Conservation (phyloP, 2,329 filamentous ascomycete genomes). For the Sporothrix sp. region DNA sequence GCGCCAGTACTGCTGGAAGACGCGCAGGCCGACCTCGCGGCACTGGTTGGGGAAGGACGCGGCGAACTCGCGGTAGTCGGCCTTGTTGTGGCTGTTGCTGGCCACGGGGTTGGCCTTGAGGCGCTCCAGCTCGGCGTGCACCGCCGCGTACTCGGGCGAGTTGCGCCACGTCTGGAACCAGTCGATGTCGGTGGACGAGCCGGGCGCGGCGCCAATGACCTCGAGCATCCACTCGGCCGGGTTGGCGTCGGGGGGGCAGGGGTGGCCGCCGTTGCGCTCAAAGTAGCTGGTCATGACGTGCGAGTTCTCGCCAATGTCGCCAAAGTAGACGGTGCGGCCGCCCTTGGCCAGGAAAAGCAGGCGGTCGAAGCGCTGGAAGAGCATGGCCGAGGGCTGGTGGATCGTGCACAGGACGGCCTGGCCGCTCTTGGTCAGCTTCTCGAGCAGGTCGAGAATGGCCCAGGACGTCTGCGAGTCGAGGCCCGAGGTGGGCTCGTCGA, state of each 20-base stretch:
- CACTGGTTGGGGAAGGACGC: conserved; percentile 63
- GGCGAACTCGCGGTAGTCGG: conserved; percentile 60
- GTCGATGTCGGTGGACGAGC: conserved; percentile 51
- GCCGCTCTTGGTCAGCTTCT: conserved; percentile 80
- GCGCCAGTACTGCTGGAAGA: conserved; percentile 89
- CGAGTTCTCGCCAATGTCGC: conserved; percentile 59
- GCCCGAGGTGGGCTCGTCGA: conserved; percentile 92
- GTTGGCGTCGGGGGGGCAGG: conserved; percentile 60
- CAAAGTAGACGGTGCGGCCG: conserved; percentile 72
- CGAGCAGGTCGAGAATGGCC: conserved; percentile 79
- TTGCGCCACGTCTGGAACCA: conserved; percentile 56
- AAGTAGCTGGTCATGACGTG: conserved; percentile 63
- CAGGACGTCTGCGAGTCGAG: conserved; percentile 89
- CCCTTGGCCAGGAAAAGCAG: conserved; percentile 71
- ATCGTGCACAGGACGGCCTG: conserved; percentile 96
- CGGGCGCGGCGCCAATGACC: conserved; percentile 54
- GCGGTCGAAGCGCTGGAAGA: conserved; percentile 85
- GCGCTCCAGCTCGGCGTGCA: conserved; percentile 47
- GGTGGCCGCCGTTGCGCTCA: conserved; percentile 56
- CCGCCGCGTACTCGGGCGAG: conserved; percentile 44
- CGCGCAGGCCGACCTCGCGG: conserved; percentile 56
- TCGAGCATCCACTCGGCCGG: conserved; percentile 74
- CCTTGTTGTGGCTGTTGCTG: conserved; percentile 31
- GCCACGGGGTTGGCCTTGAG: conserved; percentile 42
- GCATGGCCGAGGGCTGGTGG: conserved; percentile 90